These are phyloP conservation scores for Dendrothele bispora DNA, from an alignment of 768 basidiomycete genomes.

Conservation along the genomic window DNA sequence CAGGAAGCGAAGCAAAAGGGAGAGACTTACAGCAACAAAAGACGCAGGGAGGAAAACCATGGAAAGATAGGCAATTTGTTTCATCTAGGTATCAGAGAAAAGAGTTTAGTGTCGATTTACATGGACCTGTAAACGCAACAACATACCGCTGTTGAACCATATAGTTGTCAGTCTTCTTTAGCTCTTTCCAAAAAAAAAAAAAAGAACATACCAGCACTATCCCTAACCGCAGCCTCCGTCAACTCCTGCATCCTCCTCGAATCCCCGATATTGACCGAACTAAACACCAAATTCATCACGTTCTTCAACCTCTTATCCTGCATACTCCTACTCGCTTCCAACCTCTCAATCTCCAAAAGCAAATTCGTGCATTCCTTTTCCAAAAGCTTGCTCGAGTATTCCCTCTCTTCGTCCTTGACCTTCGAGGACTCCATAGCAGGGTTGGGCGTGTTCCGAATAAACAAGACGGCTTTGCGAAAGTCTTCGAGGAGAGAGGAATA, in stretches of 20 bases:
- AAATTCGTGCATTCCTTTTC: constrained; percentile 50
- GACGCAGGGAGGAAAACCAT: constrained; percentile 64
- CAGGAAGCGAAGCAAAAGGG: neutral
- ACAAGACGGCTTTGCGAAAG: constrained; percentile 51
- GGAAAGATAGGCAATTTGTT: constrained; percentile 59
- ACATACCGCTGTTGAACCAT: constrained; percentile 20
- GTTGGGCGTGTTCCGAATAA: constrained; percentile 48
- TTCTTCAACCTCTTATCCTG: constrained; percentile 52
- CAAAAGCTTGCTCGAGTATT: constrained; percentile 33
- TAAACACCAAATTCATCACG: constrained; percentile 57
- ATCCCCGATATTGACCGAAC: constrained; percentile 57
- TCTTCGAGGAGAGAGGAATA: constrained; percentile 56
- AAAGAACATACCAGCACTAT: constrained; percentile 41
- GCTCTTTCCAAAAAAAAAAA: too few relatives aligned
- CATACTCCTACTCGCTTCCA: constrained; percentile 39
- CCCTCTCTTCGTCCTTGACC: constrained; percentile 25
- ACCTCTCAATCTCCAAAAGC: constrained; percentile 47
- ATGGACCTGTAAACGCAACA: neutral
- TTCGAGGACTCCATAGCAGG: constrained; percentile 52
- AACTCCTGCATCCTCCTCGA: constrained; percentile 51
- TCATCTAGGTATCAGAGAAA: constrained; percentile 42
- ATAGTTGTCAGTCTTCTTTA: too few relatives aligned
- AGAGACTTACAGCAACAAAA: constrained; percentile 43
- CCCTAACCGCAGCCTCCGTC: constrained; percentile 50
- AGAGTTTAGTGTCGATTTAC: constrained; percentile 5